Evolutionary conservation across 139 green algal genomes (phyloP).

Genomic region (Closterium sp.): DNA sequence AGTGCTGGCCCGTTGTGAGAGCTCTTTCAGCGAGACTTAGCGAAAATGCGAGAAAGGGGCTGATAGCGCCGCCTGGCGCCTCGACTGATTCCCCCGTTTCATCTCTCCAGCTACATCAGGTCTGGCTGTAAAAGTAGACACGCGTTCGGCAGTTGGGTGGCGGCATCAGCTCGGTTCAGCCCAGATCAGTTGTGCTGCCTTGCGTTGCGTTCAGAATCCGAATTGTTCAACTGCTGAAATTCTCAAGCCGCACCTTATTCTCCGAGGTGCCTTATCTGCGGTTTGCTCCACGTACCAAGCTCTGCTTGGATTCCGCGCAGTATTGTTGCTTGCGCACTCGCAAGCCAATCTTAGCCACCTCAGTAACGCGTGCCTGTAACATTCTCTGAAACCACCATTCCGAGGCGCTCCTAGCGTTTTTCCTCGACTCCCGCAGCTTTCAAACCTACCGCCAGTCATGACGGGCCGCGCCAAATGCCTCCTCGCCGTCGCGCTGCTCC

Average conservation of each 20-base stretch:
- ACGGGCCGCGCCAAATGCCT: not conserved
- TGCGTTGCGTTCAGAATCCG: not conserved
- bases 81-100: not conserved
- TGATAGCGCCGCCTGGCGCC: not conserved
- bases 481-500: not conserved
- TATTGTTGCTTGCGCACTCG: not conserved
- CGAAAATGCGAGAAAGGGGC: not conserved
- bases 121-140: not conserved
- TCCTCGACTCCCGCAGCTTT: too few relatives aligned
- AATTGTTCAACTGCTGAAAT: not conserved
- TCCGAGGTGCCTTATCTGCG: not conserved
- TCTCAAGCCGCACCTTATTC: not conserved
- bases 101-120: not conserved
- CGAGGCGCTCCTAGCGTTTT: too few relatives aligned
- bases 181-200: not conserved
- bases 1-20: too few relatives aligned
- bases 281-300: not conserved
- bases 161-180: not conserved
- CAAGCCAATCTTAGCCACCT: not conserved
- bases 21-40: not conserved
- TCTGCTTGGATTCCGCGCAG: not conserved
- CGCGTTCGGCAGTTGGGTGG: not conserved
- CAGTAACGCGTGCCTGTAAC: too few relatives aligned
- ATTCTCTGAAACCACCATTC: too few relatives aligned
- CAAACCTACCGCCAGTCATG: too few relatives aligned